Percentiles rank a stretch among this genome's conserved stretches.
Conservation (phyloP, 768 basidiomycete species). For the Tephrocybe sp. region DNA sequence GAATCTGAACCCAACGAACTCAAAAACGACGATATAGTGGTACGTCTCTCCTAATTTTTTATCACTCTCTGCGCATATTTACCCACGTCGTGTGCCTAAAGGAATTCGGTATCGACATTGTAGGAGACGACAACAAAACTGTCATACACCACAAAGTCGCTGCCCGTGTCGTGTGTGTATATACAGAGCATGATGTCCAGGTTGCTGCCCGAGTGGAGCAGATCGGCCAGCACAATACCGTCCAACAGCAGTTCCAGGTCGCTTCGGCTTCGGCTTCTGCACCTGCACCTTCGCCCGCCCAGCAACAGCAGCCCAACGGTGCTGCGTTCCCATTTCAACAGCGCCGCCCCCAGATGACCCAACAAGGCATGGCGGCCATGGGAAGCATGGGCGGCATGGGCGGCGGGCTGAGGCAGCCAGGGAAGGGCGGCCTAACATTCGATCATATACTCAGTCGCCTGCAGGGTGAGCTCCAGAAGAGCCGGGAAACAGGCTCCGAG, state of each 20-base stretch:
- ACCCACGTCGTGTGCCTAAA: slow-evolving; percentile 33
- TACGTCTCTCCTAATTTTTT: slow-evolving; percentile 41
- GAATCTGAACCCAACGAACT: slow-evolving; percentile 94
- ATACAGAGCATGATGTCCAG: slow-evolving; percentile 82
- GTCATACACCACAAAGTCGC: slow-evolving; percentile 99
- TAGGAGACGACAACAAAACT: slow-evolving; percentile 96
- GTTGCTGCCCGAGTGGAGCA: slow-evolving; percentile 72
- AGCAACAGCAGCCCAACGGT: slow-evolving; percentile 11
- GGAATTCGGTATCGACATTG: slow-evolving; percentile 99
- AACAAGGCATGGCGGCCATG: slow-evolving; percentile 60
- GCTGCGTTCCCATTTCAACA: slow-evolving; percentile 34
- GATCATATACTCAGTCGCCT: slow-evolving; percentile 88
- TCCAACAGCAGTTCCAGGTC: slow-evolving; percentile 30
- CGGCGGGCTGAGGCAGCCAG: slow-evolving; percentile 66
- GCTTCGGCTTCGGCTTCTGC: too few species aligned
- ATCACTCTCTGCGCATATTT: slow-evolving; percentile 3
- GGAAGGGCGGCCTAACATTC: slow-evolving; percentile 87
- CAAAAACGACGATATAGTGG: slow-evolving; percentile 94
- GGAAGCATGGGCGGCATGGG: slow-evolving; percentile 79
- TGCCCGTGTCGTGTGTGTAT: slow-evolving; percentile 88
- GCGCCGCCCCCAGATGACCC: slow-evolving; percentile 57
- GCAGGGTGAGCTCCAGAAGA: slow-evolving; percentile 94
- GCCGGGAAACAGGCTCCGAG: slow-evolving; percentile 89
- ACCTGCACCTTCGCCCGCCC: slow-evolving; percentile 15
- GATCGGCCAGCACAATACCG: slow-evolving; percentile 51